Base-by-base conservation (phyloP, 2,329 filamentous ascomycete genomes). In the Pestalotiopsis sp. region DNA sequence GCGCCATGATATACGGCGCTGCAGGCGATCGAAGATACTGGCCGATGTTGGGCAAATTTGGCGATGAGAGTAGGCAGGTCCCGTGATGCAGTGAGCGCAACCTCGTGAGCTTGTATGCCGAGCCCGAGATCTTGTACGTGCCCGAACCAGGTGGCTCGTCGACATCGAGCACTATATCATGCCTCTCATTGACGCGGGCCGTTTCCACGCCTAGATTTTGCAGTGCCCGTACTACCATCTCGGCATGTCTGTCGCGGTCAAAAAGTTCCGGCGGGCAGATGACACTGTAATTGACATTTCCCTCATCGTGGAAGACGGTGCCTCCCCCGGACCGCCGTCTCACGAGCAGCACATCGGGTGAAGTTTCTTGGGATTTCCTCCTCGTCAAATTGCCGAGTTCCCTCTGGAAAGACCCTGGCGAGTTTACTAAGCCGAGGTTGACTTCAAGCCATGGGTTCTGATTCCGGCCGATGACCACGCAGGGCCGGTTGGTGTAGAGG, bases 371-470 rank as follows among this genome's bases (percentile, higher is more conserved):
- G 70, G 61, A 7, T 71, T 68, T 64, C 74, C 73, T 65, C 75
- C 75, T 2, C 31, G 25, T 58, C 65, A 17, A 71, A 67, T 7
- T 70, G 23, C 68, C 71, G 1, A 62, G 59, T 36, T 62, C 27
- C 20, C 45, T 52, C 27, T 62, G 17, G 17, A 62, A 62, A 11
- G 59, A 62, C 36, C 25, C 27, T 20, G 68, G 70, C n/a, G 65
- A 74, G 67, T 62, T 74, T 13, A 97, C 83, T 1, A 89, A 84
- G 52, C 82, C 82, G 9, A 98, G 86, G 78, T 97, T 93, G 70
- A 93, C 90, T 83, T 99, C 96, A 9, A 93, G 86, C 96, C 95
- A 99, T 66, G 96, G 96, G 79, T 99, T 99, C 83, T 99, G 96
- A 79, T 99, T 99, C 70, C 96, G 91, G 58, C 96, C 96, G 73